Conservation (phyloP, 768 basidiomycete genomes). For the Boletus subparvulus region DNA sequence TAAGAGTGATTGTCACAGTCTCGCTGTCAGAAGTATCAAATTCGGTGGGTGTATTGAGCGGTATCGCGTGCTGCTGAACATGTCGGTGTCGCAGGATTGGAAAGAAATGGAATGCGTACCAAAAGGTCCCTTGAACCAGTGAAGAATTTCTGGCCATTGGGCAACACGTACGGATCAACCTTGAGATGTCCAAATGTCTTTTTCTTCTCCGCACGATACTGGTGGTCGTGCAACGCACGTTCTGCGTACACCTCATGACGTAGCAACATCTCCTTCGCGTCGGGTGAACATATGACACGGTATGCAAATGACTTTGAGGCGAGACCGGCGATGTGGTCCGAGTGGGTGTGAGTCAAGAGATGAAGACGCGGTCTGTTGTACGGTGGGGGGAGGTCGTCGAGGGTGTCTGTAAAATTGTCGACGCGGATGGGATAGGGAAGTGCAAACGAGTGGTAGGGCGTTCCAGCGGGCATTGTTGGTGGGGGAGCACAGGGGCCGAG, state of each 20-base stretch:
- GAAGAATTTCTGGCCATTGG: slow-evolving; percentile 50
- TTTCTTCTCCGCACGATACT: slow-evolving; percentile 25
- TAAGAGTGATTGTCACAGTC: slow-evolving; percentile 67
- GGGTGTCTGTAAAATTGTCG: slow-evolving; percentile 67
- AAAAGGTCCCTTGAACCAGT: slow-evolving; percentile 61
- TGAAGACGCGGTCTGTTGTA: slow-evolving; percentile 49
- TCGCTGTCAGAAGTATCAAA: slow-evolving; percentile 58
- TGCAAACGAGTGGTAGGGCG: slow-evolving; percentile 74
- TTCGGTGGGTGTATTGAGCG: slow-evolving; percentile 61
- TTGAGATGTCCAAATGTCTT: slow-evolving; percentile 70
- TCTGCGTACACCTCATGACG: slow-evolving; percentile 70
- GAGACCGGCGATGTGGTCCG: slow-evolving; percentile 83
- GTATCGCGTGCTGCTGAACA: slow-evolving; percentile 49
- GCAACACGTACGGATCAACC: slow-evolving; percentile 46
- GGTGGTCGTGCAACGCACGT: slow-evolving; percentile 54
- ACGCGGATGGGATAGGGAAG: slow-evolving; percentile 83
- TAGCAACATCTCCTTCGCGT: slow-evolving; percentile 86
- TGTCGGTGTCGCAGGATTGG: not conserved
- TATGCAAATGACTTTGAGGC: slow-evolving; percentile 72
- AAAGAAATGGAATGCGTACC: not conserved
- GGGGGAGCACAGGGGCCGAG: slow-evolving; percentile 17
- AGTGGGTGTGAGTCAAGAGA: slow-evolving; percentile 87
- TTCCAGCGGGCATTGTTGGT: slow-evolving; percentile 64
- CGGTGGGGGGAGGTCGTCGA: slow-evolving; percentile 34
- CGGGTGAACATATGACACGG: slow-evolving; percentile 71